Conservation (phyloP, 176 grass and related monocot species). For the Tillandsia leiboldiana region DNA sequence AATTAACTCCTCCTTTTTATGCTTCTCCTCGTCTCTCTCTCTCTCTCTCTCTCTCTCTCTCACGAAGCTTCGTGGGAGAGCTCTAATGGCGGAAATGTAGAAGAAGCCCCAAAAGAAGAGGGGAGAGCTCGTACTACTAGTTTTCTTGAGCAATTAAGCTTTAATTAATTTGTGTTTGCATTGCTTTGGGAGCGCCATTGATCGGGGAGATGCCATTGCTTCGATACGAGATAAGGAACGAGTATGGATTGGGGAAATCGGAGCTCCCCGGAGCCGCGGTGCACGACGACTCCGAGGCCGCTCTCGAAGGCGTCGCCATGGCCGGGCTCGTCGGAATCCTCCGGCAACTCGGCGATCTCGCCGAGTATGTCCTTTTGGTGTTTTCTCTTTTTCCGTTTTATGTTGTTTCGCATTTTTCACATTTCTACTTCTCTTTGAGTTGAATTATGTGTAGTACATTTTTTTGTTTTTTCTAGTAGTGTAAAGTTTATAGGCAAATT, state of each 20-base stretch:
- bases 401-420: neutral
- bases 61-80: neutral
- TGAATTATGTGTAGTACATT: neutral
- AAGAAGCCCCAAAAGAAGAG: conserved; percentile 10
- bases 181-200: neutral
- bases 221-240: conserved; percentile 57
- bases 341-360: conserved; percentile 83
- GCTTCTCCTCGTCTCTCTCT: neutral
- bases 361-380: conserved; percentile 38
- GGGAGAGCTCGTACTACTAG: neutral
- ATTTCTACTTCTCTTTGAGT: neutral
- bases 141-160: too few relatives aligned
- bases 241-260: conserved; percentile 57
- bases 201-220: conserved; percentile 43
- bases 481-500: neutral
- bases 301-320: conserved; percentile 83
- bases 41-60: neutral
- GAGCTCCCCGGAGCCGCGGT: conserved; percentile 45
- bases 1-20: too few relatives aligned
- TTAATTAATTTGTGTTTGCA: too few relatives aligned
- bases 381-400: neutral
- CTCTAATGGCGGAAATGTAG: conserved; percentile 21
- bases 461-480: neutral
- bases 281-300: conserved; percentile 59
- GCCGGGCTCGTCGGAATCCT: conserved; percentile 79